A percentile compares a stretch with the other conserved stretches of the same genome.
These are phyloP conservation scores for Zychaea mexicana DNA, from an alignment of 371 early-diverging fungal genomes.

Conservation along the genomic window DNA sequence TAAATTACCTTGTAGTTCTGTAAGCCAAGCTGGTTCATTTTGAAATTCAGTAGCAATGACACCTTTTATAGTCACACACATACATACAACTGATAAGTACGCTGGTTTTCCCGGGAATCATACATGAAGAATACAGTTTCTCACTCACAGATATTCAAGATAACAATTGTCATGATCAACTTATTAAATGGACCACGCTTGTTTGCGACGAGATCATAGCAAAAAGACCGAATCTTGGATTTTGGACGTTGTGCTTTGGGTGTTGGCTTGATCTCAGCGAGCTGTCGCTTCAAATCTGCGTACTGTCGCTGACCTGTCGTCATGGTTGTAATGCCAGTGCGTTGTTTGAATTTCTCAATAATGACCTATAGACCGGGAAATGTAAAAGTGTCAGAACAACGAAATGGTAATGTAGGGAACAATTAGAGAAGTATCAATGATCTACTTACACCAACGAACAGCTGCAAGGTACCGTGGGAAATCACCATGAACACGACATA, in stretches of 20 bases:
- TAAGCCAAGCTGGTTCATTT: conserved; percentile 43
- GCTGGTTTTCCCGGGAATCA: neutral
- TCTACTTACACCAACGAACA: conserved; percentile 59
- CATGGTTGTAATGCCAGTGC: conserved; percentile 58
- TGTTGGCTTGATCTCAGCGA: conserved; percentile 57
- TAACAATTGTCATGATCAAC: conserved; percentile 49
- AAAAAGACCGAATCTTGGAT: conserved; percentile 43
- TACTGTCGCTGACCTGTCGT: conserved; percentile 60
- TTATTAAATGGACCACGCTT: conserved; percentile 55
- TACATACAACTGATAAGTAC: neutral
- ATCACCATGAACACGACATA: conserved; percentile 61
- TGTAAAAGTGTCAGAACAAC: neutral
- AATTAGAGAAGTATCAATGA: neutral
- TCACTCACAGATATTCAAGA: conserved; percentile 48
- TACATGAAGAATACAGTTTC: neutral
- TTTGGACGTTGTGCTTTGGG: conserved; percentile 49
- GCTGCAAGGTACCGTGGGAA: conserved; percentile 59
- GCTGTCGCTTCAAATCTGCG: conserved; percentile 55
- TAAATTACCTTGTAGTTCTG: conserved; percentile 47
- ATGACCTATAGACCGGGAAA: conserved; percentile 40
- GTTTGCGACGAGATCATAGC: conserved; percentile 54
- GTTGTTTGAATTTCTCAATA: conserved; percentile 63
- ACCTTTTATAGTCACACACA: neutral
- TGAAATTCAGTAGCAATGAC: conserved; percentile 51
- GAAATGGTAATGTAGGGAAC: neutral